Evolutionary conservation across 2,329 filamentous ascomycete genomes (phyloP).

Genomic region (Lecanicillium sp.): DNA sequence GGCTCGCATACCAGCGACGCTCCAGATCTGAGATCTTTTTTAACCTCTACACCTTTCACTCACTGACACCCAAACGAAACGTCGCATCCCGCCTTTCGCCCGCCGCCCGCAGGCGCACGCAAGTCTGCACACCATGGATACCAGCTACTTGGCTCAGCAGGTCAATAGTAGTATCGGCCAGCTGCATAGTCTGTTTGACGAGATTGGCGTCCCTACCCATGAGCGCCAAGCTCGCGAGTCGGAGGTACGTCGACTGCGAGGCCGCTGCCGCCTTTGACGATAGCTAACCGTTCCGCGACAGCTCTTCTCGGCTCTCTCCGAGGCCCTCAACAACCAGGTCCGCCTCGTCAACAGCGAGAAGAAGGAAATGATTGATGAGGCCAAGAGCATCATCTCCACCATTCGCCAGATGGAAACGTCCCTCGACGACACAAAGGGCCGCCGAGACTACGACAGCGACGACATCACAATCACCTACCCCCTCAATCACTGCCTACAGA

Average conservation of each 20-base stretch:
- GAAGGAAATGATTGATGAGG: conserved; percentile 83
- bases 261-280: conserved; percentile 1
- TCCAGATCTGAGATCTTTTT: conserved; percentile 1
- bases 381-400: conserved; percentile 72
- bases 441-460: conserved; percentile 60
- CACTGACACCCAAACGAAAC: background rate
- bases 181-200: conserved; percentile 90
- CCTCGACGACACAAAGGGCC: conserved; percentile 67
- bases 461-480: conserved; percentile 77
- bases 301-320: conserved; percentile 88
- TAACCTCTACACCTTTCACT: background rate
- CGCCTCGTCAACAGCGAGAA: conserved; percentile 81
- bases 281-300: conserved; percentile 30
- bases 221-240: conserved; percentile 85
- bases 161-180: conserved; percentile 91
- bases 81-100: background rate
- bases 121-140: conserved; percentile 61
- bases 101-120: conserved; percentile 3
- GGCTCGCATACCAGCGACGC: conserved; percentile 4
- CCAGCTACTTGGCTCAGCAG: conserved; percentile 88
- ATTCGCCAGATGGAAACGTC: conserved; percentile 94
- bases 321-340: conserved; percentile 86
- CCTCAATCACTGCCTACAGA: conserved; percentile 70
- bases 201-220: conserved; percentile 91
- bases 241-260: conserved; percentile 55